Conservation (phyloP, 805 yeast species). For the Yamadazyma takamatsuzukensis region DNA sequence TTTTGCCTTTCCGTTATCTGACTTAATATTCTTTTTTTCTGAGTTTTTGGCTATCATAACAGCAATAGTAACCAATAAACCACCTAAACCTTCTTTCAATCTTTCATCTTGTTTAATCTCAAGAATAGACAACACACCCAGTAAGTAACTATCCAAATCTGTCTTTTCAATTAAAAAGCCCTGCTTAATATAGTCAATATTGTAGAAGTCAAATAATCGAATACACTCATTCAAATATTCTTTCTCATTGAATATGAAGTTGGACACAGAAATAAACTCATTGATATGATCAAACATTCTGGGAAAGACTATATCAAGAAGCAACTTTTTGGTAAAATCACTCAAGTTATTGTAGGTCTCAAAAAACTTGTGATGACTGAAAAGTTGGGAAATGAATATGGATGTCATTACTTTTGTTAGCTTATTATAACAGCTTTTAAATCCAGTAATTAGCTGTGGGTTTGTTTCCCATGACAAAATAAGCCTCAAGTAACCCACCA, state of each 20-base stretch:
- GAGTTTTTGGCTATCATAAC: too few species aligned
- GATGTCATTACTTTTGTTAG: slow-evolving; percentile 31
- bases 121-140: slow-evolving; percentile 27
- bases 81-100: slow-evolving; percentile 25
- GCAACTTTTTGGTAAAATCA: slow-evolving; percentile 33
- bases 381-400: slow-evolving; percentile 30
- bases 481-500: slow-evolving; percentile 30
- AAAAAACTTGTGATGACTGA: slow-evolving; percentile 17
- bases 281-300: slow-evolving; percentile 31
- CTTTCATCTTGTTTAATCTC: slow-evolving; percentile 19
- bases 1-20: too few species aligned
- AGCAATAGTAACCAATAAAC: slow-evolving; percentile 21
- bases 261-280: slow-evolving; percentile 28
- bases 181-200: slow-evolving; percentile 25
- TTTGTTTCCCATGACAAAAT: slow-evolving; percentile 21
- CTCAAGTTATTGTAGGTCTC: slow-evolving; percentile 22
- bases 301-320: slow-evolving; percentile 34
- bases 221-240: slow-evolving; percentile 22
- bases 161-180: slow-evolving; percentile 20
- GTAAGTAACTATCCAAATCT: slow-evolving; percentile 22
- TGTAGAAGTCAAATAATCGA: slow-evolving; percentile 23
- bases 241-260: slow-evolving; percentile 32
- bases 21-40: too few species aligned
- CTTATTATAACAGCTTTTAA: slow-evolving; percentile 20
- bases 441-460: slow-evolving; percentile 12